Evolutionary conservation across 169 alveolate species (phyloP), one percentile per base, ranked within the genome.

Genomic region (Cryptosporidium muris): DNA sequence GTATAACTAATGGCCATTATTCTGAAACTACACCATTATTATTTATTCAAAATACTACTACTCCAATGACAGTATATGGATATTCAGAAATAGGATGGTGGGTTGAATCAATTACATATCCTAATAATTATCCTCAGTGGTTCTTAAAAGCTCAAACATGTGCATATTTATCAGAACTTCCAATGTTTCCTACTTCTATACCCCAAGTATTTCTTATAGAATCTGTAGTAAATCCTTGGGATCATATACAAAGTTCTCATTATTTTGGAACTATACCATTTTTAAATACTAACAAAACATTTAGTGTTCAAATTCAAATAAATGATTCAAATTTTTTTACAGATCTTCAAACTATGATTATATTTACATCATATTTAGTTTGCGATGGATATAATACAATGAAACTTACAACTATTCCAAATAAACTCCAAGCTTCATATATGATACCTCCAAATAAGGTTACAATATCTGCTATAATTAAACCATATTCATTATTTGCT

Each of bases 31-130:
- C 74, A 1, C 68, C 85, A 16, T 34, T 74, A 47, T 63, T 74
- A 37, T 74, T 74, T 58, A 74, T 74, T 37, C 85, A 74, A 45
- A 74, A 74, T 51, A 74, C 54, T 63, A 74, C 85, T 3, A 58
- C 85, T 2, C 85, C 85, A 4, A 25, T 47, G n/a, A 40, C 51
- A 74, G 43, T 74, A 56, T 56, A 74, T n/a, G 85, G 85, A 4
- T 74, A 74, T 43, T 74, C 85, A 16, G 52, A 66, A 74, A 74
- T 51, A 4, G 85, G 85, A 5, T 74, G 85, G 85, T 74, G 85
- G 85, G 49, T 74, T 34, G 85, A 74, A 42, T 58, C 85, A 45
- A 2, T 58, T 43, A 58, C 67, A 34, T 74, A 74, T 54, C 85
- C 85, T n/a, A 74, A 74, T 58, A 58, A 74, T 51, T 74, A 74